phyloP scores from a whole-genome alignment of 176 grass and related monocot species.

The Bromus sterilis region DNA sequence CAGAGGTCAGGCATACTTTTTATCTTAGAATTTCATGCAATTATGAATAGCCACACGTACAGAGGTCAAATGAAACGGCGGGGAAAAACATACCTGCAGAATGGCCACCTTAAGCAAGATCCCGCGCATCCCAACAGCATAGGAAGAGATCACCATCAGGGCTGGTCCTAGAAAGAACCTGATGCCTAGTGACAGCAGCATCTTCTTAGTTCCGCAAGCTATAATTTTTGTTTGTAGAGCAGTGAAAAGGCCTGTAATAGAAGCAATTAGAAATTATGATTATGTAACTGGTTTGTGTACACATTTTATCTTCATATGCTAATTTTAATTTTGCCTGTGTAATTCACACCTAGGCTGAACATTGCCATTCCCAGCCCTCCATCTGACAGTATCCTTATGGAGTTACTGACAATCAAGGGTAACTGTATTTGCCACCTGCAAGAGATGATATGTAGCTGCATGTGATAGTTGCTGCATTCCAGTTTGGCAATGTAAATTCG shows the following conservation, averaged over 20 bases:
- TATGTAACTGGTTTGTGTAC: neutral
- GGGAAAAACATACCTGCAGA: constrained; percentile 56
- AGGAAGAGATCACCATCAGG: constrained; percentile 59
- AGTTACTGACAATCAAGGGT: constrained; percentile 53
- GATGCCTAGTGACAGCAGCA: constrained; percentile 52
- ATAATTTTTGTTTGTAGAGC: constrained; percentile 76
- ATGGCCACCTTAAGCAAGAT: constrained; percentile 66
- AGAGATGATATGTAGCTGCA: neutral
- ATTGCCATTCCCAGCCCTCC: constrained; percentile 97
- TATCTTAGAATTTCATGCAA: neutral
- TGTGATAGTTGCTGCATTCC: neutral
- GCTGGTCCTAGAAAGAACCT: constrained; percentile 84
- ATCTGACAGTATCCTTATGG: constrained; percentile 78
- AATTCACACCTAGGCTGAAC: constrained; percentile 76
- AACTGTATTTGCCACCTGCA: constrained; percentile 61
- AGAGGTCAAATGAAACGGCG: neutral
- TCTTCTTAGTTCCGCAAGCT: constrained; percentile 63
- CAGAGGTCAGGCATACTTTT: constrained; percentile 4
- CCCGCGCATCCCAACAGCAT: constrained; percentile 55
- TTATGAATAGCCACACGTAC: neutral
- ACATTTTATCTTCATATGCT: neutral
- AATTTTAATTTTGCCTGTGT: constrained; percentile 7
- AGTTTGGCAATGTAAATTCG: neutral
- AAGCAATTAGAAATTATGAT: neutral
- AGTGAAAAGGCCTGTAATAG: constrained; percentile 63